Conservation (phyloP, 192 early-diverging fungal species). For the Coemansia sp. region DNA sequence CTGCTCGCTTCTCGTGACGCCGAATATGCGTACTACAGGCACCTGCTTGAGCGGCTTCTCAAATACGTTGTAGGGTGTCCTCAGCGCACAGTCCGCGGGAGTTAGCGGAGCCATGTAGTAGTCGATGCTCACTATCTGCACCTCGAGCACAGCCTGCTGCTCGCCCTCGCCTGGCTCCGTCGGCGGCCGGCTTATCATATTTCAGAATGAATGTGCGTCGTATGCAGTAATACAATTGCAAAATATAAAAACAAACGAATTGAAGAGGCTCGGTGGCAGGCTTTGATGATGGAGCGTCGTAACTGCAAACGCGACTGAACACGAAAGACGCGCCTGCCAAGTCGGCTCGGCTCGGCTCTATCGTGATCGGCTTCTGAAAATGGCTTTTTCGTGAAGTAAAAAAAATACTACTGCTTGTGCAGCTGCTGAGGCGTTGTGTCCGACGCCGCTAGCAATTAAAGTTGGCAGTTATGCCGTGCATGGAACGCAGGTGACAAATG, state of each 20-base stretch:
- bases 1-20: conserved; percentile 69
- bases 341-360: background rate
- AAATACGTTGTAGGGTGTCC: conserved; percentile 39
- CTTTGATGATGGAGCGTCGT: no score
- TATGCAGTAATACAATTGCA: background rate
- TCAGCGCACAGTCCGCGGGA: conserved; percentile 19
- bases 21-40: conserved; percentile 80
- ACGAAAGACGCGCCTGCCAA: no score
- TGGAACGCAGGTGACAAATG: background rate
- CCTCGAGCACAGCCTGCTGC: conserved; percentile 16
- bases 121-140: conserved; percentile 71
- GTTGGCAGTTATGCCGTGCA: background rate
- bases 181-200: background rate
- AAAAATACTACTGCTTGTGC: no score
- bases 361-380: no score
- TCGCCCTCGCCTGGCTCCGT: background rate
- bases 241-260: background rate
- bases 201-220: background rate
- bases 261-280: no score
- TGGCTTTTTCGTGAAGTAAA: no score
- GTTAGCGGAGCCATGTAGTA: conserved; percentile 55
- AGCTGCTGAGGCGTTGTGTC: background rate
- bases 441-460: background rate
- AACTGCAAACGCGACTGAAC: no score
- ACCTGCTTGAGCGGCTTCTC: conserved; percentile 35